Evolutionary conservation across 1,284 basidiomycete species (phyloP), one percentile per base, ranked within the genome.

Genomic region (Cutaneotrichosporon sp.): DNA sequence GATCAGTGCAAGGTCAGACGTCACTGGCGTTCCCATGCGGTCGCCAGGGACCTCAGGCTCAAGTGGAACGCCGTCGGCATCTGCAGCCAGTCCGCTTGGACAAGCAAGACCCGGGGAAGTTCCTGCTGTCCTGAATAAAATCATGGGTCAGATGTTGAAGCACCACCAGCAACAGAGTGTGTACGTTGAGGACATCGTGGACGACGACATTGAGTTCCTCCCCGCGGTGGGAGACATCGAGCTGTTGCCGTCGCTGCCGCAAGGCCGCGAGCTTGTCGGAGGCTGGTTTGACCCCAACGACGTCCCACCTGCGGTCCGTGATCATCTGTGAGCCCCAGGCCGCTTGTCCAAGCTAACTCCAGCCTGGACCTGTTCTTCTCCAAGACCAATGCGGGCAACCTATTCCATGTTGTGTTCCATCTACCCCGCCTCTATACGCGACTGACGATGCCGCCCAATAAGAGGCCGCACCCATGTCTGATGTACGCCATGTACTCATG

Each of bases 221-320:
- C 37, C 46, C 1, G 8, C 25, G 26, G 17, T 39, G 37, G 33
- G 44, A 6, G 46, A 41, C 12, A 49, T 49, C n/a, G 55, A 57
- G 22, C 52, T 59, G 14, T 32, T 59, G 19, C 57, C 57, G 2
- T 43, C 31, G 5, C 34, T 59, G 4, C 57, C 57, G 8, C 51
- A 52, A 34, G 57, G 57, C 4, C 50, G 57, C 29, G 57, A 59
- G 29, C 34, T 68, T 2, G 52, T 61, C 1, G 63, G 63, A 1
- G 66, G 66, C 1, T 70, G 67, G 67, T 67, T 67, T 43, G 68
- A 70, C 45, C 59, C 65, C 10, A 55, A 60, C 17, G 68, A 68
- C 46, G 57, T 70, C 5, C 68, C 68, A 4, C 54, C 57, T 8
- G 46, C 52, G 5, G 62, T 66, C 5, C 51, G 68, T 11, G 68